Base-by-base conservation (phyloP, 2,329 filamentous ascomycete genomes). In the Diaporthe sp. region DNA sequence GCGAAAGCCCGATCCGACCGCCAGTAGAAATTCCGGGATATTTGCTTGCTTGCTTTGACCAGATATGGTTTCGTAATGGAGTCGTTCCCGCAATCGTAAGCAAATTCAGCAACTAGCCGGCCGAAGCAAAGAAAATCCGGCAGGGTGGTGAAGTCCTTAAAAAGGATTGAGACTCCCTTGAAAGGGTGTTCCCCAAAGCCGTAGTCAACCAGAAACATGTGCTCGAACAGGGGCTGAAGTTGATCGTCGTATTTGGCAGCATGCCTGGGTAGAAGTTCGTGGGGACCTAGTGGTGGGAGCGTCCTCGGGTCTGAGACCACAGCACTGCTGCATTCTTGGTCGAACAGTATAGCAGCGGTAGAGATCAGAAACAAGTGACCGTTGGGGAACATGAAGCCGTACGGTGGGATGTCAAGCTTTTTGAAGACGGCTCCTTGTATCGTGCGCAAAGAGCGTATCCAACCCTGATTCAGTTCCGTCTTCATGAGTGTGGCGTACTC, bases 161-260 rank as follows among this genome's bases (percentile, higher is more conserved):
- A 25, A 39, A 32, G 27, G 27, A 47, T 6, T 25, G 25, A 37
- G 32, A 19, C n/a, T 44, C 17, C 50, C 35, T 68, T 50, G 42
- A 70, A 47, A 50, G 65, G 71, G 19, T 61, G 53, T 32, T 53
- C 63, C 6, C 63, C 71, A 42, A 73, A 56, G 15, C 71, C 71
- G 39, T 73, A 73, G 44, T 73, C 71, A 42, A 73, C 65, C 13
- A 73, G 65, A 35, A 73, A 35, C 71, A 73, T 73, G n/a, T 73
- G 71, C 32, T 73, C 71, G 15, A 70, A 32, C 25, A 73, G 32
- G n/a, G 71, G 65, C 39, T 3, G 19, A 35, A 59, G 53, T n/a
- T 55, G 19, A 59, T 47, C 17, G 56, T 59, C 56, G 56, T 15
- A 39, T 39, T 59, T 59, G 56, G 32, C 1, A 59, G n/a, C 22